Conservation (phyloP, 441 rosid species). For the Populus hybrid region DNA sequence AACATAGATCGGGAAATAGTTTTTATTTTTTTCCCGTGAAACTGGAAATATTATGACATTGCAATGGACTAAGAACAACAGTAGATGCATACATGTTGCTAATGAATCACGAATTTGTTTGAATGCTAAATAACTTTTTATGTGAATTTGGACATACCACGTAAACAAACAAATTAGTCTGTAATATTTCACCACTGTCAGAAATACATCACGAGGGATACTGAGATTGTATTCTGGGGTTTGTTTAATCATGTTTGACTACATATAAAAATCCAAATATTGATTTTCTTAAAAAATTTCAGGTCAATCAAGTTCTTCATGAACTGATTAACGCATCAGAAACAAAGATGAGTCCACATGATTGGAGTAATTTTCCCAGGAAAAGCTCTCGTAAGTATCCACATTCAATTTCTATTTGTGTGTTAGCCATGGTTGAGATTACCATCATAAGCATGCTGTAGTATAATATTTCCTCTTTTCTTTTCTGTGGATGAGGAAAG, state of each 20-base stretch:
- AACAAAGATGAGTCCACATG: conserved; percentile 45
- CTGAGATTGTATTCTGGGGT: not conserved
- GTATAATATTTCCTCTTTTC: not conserved
- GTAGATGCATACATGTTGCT: not conserved
- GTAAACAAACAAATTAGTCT: not conserved
- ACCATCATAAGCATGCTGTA: not conserved
- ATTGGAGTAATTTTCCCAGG: conserved; percentile 75
- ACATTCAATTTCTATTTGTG: not conserved
- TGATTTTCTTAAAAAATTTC: conserved; percentile 21
- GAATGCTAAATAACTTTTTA: not conserved
- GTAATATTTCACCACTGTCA: not conserved
- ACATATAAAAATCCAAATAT: not conserved
- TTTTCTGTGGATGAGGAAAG: not conserved
- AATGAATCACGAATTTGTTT: not conserved
- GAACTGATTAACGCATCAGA: conserved; percentile 69
- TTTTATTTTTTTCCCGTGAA: not conserved
- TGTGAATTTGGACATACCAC: not conserved
- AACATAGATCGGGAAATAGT: not conserved
- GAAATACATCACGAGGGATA: conserved; percentile 1
- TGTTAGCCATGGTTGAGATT: not conserved
- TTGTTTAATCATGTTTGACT: not conserved
- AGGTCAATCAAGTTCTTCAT: conserved; percentile 89
- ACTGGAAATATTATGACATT: not conserved
- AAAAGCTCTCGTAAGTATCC: conserved; percentile 47
- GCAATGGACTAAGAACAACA: not conserved